Conservation (phyloP, 2,329 filamentous ascomycete genomes). For the Amesomyces nigricolor region DNA sequence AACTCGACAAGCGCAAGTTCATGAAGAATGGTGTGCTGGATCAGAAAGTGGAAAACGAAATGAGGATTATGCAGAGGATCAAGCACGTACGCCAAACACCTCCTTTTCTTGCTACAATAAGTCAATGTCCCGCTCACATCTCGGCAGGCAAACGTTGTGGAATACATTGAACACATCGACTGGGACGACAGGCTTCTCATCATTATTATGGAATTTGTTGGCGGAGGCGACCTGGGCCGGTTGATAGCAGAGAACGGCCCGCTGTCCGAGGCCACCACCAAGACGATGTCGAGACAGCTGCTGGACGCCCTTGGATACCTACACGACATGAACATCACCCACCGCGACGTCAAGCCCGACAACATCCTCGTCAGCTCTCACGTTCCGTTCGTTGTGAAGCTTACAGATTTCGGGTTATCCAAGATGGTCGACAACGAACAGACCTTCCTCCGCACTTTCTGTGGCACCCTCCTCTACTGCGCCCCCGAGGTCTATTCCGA, state of each 20-base stretch:
- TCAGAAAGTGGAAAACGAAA: slow-evolving; percentile 91
- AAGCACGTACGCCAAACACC: slow-evolving; percentile 61
- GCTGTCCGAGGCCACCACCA: slow-evolving; percentile 63
- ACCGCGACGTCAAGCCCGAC: slow-evolving; percentile 98
- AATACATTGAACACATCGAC: slow-evolving; percentile 84
- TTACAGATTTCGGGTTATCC: slow-evolving; percentile 94
- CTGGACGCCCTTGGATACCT: slow-evolving; percentile 80
- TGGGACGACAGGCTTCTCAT: slow-evolving; percentile 79
- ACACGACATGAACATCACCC: slow-evolving; percentile 82
- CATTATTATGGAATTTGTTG: slow-evolving; percentile 93
- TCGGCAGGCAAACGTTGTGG: slow-evolving; percentile 73
- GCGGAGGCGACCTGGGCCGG: slow-evolving; percentile 74
- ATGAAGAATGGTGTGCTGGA: slow-evolving; percentile 89
- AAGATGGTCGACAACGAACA: slow-evolving; percentile 88
- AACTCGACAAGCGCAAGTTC: slow-evolving; percentile 87
- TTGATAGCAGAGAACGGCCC: slow-evolving; percentile 57
- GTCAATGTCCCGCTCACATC: slow-evolving; percentile 1
- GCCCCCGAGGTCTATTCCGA: slow-evolving; percentile 92
- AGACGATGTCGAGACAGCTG: slow-evolving; percentile 68
- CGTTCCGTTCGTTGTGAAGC: slow-evolving; percentile 73
- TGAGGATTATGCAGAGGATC: slow-evolving; percentile 87
- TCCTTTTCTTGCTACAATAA: background rate
- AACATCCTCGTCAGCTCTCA: slow-evolving; percentile 80
- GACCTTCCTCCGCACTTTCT: slow-evolving; percentile 93
- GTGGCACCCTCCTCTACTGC: slow-evolving; percentile 91